Evolutionary conservation across 805 yeast species (phyloP).

Genomic region (Suhomyces prunicola): DNA sequence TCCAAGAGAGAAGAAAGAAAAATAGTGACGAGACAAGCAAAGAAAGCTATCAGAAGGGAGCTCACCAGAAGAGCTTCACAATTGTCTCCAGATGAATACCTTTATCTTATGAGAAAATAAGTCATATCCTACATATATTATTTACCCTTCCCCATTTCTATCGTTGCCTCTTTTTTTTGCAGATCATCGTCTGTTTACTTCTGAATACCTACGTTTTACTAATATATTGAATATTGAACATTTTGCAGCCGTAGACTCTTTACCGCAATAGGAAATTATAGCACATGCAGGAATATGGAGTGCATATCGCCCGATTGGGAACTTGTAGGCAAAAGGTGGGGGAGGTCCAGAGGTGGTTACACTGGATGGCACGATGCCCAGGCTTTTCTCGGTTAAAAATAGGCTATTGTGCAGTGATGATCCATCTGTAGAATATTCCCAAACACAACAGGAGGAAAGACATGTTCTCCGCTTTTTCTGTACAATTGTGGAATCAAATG

Average conservation of each 20-base stretch:
- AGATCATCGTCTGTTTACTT: background rate
- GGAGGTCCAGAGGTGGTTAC: background rate
- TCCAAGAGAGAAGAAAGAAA: conserved; percentile 14
- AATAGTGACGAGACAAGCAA: conserved; percentile 12
- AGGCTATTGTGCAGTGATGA: background rate
- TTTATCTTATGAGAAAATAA: conserved; percentile 6
- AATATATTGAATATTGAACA: background rate
- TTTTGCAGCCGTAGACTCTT: background rate
- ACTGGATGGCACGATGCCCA: background rate
- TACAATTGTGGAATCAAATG: background rate
- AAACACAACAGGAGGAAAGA: background rate
- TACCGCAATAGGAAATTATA: background rate
- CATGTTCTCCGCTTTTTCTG: background rate
- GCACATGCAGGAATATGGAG: background rate
- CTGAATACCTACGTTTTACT: background rate
- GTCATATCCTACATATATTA: background rate
- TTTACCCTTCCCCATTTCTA: background rate
- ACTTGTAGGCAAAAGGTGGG: background rate
- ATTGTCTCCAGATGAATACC: conserved; percentile 10
- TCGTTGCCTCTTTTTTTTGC: background rate
- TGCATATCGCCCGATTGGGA: background rate
- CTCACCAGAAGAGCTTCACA: conserved; percentile 18
- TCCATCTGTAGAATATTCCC: background rate
- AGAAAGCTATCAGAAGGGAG: conserved; percentile 23
- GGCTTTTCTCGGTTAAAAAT: background rate